Evolutionary conservation across 331 rosid genomes (phyloP), one percentile per base, ranked within the genome.

Genomic region (Dryas integrifolia): DNA sequence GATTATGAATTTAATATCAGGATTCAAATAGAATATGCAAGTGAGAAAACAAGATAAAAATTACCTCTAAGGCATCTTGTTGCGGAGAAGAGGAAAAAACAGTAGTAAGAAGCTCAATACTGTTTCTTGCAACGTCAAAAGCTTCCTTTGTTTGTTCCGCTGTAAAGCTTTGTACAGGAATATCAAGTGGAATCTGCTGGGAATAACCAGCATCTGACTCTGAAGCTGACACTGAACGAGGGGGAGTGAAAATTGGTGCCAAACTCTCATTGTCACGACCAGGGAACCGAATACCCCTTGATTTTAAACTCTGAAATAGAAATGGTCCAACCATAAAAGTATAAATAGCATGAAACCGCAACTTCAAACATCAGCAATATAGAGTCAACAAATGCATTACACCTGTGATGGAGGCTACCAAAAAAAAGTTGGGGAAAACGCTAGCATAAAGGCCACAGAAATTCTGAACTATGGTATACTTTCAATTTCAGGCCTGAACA

Each of bases 231-330:
- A 79, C 86, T 3, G 97, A 85, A 12, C 85, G 92, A 48, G 93
- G 87, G 30, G 99, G 99, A 66, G 99, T 95, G 39, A 95, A 89
- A 61, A 95, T 89, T n/a, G 99, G 99, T 7, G 96, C 99, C 91
- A 95, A 76, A 75, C 97, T 91, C 82, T 95, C 99, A 65, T 91
- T 84, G 86, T 92, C 99, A 50, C 97, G 90, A 35, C 99, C 96
- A 46, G 99, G 98, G 82, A 95, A 95, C 58, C 93, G 81, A 75
- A 95, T 78, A 50, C 99, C 99, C 81, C 99, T 86, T 58, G 96
- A 95, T 85, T 53, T 92, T 81, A 95, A 81, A 82, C 99, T 95
- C 99, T 95, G 86, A 66, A 78, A 77, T 51, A 24, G 50, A 71
- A 41, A 79, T 64, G 24, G 40, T 67, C 77, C 41, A 63, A 78